Conservation (phyloP, 2,329 filamentous ascomycete genomes). For the Fusarium sp. region DNA sequence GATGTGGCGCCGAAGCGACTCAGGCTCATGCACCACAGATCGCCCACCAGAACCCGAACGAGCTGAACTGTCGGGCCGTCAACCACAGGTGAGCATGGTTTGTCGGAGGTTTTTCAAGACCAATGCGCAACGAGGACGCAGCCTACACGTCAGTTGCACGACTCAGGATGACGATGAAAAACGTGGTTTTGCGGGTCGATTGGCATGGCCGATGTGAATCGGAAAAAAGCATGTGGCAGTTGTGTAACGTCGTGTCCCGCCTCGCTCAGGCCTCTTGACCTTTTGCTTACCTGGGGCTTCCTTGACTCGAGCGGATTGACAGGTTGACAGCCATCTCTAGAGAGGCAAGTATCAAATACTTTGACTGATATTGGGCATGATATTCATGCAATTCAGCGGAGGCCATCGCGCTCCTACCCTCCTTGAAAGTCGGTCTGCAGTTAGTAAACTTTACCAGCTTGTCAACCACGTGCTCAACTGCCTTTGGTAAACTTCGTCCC, state of each 20-base stretch:
- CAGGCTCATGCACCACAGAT: conserved; percentile 29
- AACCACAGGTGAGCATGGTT: neutral
- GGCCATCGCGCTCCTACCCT: neutral
- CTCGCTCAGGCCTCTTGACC: conserved; percentile 12
- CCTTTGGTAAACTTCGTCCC: conserved; percentile 36
- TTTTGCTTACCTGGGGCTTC: conserved; percentile 11
- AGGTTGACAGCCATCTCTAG: conserved; percentile 6
- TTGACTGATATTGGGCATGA: neutral
- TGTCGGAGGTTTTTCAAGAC: conserved; percentile 9
- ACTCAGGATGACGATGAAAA: conserved; percentile 29
- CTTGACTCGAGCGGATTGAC: conserved; percentile 28
- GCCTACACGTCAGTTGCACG: conserved; percentile 29
- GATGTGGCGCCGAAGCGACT: conserved; percentile 20
- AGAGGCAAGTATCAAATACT: conserved; percentile 28
- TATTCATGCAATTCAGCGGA: neutral
- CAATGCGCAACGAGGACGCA: conserved; percentile 6
- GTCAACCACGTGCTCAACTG: conserved; percentile 40
- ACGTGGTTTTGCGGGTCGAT: conserved; percentile 16
- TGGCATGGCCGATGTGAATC: conserved; percentile 9
- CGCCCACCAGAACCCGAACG: conserved; percentile 19
- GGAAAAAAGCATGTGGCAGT: conserved; percentile 15
- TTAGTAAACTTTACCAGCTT: conserved; percentile 34
- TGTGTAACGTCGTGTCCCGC: conserved; percentile 18
- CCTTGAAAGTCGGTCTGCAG: conserved; percentile 2
- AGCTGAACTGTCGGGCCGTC: conserved; percentile 38